Evolutionary conservation across 805 yeast genomes (phyloP), one percentile per base, ranked within the genome.

Genomic region (Candida argentea): DNA sequence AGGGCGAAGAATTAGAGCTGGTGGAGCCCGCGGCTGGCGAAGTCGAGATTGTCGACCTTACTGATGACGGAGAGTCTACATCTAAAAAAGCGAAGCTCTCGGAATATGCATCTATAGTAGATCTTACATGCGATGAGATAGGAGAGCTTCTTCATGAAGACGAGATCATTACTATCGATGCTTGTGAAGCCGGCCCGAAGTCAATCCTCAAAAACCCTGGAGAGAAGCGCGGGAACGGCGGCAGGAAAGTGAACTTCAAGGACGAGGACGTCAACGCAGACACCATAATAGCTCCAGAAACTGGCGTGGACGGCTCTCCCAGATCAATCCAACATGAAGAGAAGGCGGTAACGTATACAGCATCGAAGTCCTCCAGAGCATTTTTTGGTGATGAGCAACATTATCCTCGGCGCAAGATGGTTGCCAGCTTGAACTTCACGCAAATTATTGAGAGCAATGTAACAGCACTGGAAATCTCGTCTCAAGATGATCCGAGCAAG

Each of bases 11-110:
- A 12, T 40, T 30, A 3, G 43, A 35, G 6, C 56, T 44, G 5
- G 55, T 54, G 3, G 55, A 56, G 13, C 73, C 74, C 0, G 41
- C 44, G 2, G 64, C 59, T 18, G 57, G 57, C n/a, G 79, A 71
- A 4, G 40, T 70, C 17, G 62, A 55, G 1, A 42, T 62, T 3
- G 38, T 53, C 0, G 57, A 52, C 3, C 33, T 56, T 2, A 33
- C 43, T 5, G 44, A 37, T 9, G 32, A 14, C 37, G 32, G 11
- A 15, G 16, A 14, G 17, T n/a, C n/a, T 14, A 18, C 20, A 7
- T 15, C 24, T 3, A 16, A 24, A n/a, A 12, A 19, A 22, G 18
- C 16, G 20, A 25, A 21, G 14, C 12, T 14, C 6, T 8, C 20
- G 9, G 27, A 29, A 10, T 31, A 30, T 28, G 31, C 28, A 21